Percentiles rank a stretch among this genome's conserved stretches.
Evolutionary conservation across 495 filamentous ascomycete species (phyloP).

Genomic region (Annulohypoxylon stygium): DNA sequence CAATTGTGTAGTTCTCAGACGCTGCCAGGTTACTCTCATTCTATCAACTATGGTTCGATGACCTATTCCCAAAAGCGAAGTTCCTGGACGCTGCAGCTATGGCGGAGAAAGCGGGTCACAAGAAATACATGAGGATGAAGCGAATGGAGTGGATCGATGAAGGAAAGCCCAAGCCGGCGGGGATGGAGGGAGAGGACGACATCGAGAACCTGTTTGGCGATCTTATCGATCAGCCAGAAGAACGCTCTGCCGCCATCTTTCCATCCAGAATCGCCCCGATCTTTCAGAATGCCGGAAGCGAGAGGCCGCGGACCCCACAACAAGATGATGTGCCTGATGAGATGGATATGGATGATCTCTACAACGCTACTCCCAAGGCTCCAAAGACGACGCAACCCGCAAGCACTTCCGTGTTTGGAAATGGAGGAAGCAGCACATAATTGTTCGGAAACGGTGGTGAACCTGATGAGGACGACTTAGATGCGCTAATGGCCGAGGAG

Average conservation of each 20-base stretch:
- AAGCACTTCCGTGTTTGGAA: constrained; percentile 29
- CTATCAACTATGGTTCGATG: constrained; percentile 98
- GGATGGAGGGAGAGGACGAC: constrained; percentile 66
- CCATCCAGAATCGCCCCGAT: constrained; percentile 62
- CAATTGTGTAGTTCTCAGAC: constrained; percentile 78
- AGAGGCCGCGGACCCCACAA: constrained; percentile 49
- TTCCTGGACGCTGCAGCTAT: constrained; percentile 91
- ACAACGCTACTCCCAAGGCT: constrained; percentile 56
- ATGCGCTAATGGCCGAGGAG: constrained; percentile 64
- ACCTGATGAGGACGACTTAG: constrained; percentile 64
- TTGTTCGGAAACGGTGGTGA: constrained; percentile 51
- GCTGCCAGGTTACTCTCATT: constrained; percentile 83
- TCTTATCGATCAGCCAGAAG: constrained; percentile 44
- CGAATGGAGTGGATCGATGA: constrained; percentile 84
- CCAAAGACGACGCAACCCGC: constrained; percentile 29
- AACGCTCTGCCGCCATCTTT: constrained; percentile 51
- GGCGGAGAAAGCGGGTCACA: constrained; percentile 94
- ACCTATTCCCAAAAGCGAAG: constrained; percentile 93
- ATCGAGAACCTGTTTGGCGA: constrained; percentile 41
- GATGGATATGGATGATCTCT: constrained; percentile 56
- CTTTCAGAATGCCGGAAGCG: constrained; percentile 54
- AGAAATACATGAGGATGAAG: constrained; percentile 78
- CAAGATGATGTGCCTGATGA: constrained; percentile 53
- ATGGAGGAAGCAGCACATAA: constrained; percentile 13
- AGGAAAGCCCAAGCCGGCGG: constrained; percentile 64